Percentiles rank a stretch among this genome's conserved stretches.
Evolutionary conservation across 2,329 filamentous ascomycete species (phyloP).

Genomic region (Sarocladium oryzae): DNA sequence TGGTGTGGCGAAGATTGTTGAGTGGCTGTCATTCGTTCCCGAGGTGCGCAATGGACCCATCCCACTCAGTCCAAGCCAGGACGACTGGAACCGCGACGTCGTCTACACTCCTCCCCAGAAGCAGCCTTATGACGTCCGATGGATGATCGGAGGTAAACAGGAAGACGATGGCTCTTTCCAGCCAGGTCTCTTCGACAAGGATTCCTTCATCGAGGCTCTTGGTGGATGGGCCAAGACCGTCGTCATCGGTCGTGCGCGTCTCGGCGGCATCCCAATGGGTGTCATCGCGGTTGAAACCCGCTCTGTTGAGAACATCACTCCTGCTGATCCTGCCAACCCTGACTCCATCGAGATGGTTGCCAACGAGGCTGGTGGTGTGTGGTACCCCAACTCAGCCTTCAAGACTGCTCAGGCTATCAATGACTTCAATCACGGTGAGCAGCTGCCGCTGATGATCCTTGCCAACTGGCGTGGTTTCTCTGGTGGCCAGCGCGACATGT

Average conservation of each 20-base stretch:
- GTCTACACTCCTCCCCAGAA: conserved; percentile 75
- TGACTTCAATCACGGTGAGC: conserved; percentile 98
- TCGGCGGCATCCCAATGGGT: conserved; percentile 96
- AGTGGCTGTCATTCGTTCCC: conserved; percentile 96
- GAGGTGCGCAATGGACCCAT: conserved; percentile 91
- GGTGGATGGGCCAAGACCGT: conserved; percentile 97
- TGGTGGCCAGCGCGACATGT: conserved; percentile 98
- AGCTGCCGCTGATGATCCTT: conserved; percentile 96
- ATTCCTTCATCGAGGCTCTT: conserved; percentile 93
- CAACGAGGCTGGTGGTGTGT: conserved; percentile 95
- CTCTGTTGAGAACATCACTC: conserved; percentile 92
- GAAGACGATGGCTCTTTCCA: conserved; percentile 67
- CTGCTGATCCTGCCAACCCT: conserved; percentile 94
- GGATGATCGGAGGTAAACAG: conserved; percentile 83
- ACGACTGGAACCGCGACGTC: conserved; percentile 90
- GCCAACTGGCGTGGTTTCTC: conserved; percentile 99
- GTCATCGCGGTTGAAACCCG: conserved; percentile 96
- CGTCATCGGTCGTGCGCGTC: conserved; percentile 89
- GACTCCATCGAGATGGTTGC: conserved; percentile 95
- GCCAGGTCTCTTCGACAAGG: conserved; percentile 89
- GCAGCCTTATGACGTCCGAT: conserved; percentile 86
- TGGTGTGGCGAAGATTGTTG: conserved; percentile 94
- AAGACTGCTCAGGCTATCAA: conserved; percentile 98
- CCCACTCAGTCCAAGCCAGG: conserved; percentile 79
- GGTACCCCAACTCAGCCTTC: conserved; percentile 99